Conservation (phyloP, 73 alveolate species). For the Stentor coeruleus region DNA sequence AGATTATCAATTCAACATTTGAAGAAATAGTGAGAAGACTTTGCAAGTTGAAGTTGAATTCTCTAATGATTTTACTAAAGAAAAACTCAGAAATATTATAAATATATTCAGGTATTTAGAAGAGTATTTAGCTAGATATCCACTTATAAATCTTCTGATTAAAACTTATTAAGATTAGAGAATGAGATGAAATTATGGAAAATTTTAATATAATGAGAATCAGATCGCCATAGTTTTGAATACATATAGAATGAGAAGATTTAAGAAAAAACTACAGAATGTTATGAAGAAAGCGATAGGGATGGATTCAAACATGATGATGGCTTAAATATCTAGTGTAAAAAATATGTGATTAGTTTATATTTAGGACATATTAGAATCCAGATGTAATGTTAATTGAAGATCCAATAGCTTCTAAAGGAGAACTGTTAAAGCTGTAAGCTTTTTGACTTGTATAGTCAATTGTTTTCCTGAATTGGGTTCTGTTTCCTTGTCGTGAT, state of each 20-base stretch:
- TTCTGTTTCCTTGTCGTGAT: not conserved
- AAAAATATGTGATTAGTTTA: no score
- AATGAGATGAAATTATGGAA: not conserved
- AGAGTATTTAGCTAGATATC: not conserved
- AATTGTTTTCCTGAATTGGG: not conserved
- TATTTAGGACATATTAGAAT: not conserved
- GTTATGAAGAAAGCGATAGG: constrained; percentile 1
- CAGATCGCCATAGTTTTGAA: not conserved
- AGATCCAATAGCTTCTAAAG: not conserved
- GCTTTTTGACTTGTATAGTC: not conserved
- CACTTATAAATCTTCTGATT: not conserved
- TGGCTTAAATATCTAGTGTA: no score
- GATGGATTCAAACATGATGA: not conserved
- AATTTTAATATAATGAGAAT: not conserved
- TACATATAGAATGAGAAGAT: not conserved
- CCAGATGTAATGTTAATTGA: not conserved
- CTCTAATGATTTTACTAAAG: not conserved
- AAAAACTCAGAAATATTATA: constrained; percentile 17
- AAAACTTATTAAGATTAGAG: constrained; percentile 1
- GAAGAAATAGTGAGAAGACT: constrained; percentile 21
- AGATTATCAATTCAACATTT: not conserved
- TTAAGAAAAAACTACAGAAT: not conserved
- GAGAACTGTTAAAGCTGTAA: not conserved
- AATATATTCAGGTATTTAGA: not conserved
- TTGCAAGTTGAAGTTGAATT: not conserved